These are phyloP conservation scores for Euphorbia lathyris DNA, from an alignment of 345 rosid species.

Conservation along the genomic window DNA sequence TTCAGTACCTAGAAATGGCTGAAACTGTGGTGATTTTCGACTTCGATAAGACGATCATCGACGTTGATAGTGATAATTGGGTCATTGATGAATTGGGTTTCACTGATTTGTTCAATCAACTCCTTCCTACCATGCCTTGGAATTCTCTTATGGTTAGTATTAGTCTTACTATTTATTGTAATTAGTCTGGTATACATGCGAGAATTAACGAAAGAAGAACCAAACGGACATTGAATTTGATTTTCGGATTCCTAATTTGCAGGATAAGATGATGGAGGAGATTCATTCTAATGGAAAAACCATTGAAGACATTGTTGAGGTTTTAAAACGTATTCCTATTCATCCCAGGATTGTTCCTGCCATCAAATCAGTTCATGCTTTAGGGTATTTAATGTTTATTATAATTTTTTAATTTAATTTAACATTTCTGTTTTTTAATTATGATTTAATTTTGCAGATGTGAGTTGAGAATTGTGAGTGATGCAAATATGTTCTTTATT, in stretches of 20 bases:
- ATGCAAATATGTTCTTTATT: conserved; percentile 74
- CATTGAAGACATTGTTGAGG: conserved; percentile 54
- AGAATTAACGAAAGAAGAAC: too few relatives aligned
- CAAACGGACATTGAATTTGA: too few relatives aligned
- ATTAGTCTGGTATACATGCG: too few relatives aligned
- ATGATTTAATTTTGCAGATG: conserved; percentile 38
- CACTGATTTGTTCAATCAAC: conserved; percentile 69
- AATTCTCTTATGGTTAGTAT: conserved; percentile 69
- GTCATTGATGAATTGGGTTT: conserved; percentile 72
- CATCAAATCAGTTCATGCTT: conserved; percentile 68
- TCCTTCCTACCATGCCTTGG: conserved; percentile 92
- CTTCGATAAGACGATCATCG: conserved; percentile 83
- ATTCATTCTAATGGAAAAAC: conserved; percentile 58
- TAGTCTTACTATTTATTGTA: too few relatives aligned
- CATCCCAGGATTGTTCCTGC: conserved; percentile 69
- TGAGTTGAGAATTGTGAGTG: conserved; percentile 77
- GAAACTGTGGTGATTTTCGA: conserved; percentile 64
- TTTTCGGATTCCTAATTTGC: conserved; percentile 13
- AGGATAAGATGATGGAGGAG: conserved; percentile 84
- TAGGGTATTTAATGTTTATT: conserved; percentile 48
- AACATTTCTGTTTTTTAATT: conserved; percentile 5
- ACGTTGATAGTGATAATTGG: conserved; percentile 88
- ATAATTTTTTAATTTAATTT: too few relatives aligned
- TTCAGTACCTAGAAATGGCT: conserved; percentile 27
- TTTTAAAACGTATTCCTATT: conserved; percentile 47